A percentile compares a stretch with the other conserved stretches of the same genome.
phyloP scores from a whole-genome alignment of 2,329 filamentous ascomycete species.

The Penicillium psychrosexuale region DNA sequence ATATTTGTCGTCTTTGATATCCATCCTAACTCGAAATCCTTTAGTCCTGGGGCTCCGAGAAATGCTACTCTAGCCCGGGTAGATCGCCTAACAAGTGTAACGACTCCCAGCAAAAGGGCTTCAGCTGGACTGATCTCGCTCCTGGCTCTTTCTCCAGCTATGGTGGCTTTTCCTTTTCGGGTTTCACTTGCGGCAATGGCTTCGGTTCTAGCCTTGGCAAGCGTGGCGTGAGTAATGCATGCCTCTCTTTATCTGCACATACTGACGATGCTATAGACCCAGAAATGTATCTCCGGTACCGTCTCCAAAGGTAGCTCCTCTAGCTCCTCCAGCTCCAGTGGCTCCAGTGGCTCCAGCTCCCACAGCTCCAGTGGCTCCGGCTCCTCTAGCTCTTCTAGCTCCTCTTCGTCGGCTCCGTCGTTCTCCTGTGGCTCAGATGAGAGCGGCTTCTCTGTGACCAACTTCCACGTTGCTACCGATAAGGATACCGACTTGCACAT shows the following conservation, averaged over 20 bases:
- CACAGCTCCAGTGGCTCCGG: conserved; percentile 24
- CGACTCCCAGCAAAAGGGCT: conserved; percentile 65
- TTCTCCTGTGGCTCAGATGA: conserved; percentile 56
- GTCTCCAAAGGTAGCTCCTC: conserved; percentile 56
- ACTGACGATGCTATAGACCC: conserved; percentile 33
- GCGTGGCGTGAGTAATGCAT: conserved; percentile 43
- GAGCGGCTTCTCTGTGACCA: conserved; percentile 68
- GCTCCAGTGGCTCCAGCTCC: conserved; percentile 22
- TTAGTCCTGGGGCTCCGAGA: conserved; percentile 50
- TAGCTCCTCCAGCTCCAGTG: background rate
- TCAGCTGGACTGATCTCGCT: conserved; percentile 65
- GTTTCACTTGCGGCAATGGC: conserved; percentile 65
- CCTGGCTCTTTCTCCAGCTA: conserved; percentile 63
- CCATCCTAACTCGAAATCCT: background rate
- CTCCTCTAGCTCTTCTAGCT: conserved; percentile 21
- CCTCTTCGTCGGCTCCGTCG: conserved; percentile 51
- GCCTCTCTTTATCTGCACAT: background rate
- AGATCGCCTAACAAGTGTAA: conserved; percentile 77
- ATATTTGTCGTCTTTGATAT: background rate
- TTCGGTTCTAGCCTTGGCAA: conserved; percentile 34
- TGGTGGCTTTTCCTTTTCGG: conserved; percentile 69
- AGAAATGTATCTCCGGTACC: conserved; percentile 47
- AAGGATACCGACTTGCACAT: conserved; percentile 79
- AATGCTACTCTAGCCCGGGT: conserved; percentile 62
- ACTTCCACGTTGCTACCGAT: conserved; percentile 69